Evolutionary conservation across 495 filamentous ascomycete species (phyloP).

Genomic region (Oleoguttula mirabilis): DNA sequence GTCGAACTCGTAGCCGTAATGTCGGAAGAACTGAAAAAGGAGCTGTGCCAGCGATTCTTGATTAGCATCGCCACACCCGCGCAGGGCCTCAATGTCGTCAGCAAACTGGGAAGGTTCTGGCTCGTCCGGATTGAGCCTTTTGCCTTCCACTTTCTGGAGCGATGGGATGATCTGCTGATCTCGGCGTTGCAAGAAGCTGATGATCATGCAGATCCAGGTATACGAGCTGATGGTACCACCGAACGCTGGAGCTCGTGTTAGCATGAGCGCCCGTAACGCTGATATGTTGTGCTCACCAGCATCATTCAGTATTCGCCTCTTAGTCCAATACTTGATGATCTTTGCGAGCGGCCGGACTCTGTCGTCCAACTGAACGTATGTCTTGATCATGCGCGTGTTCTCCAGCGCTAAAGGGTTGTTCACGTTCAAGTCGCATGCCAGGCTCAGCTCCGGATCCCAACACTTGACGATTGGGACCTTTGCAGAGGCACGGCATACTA

Average conservation of each 20-base stretch:
- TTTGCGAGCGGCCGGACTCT: slow-evolving; percentile 85
- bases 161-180: slow-evolving; percentile 78
- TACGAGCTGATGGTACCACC: slow-evolving; percentile 95
- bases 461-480: slow-evolving; percentile 99
- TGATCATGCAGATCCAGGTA: slow-evolving; percentile 99
- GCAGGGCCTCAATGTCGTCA: slow-evolving; percentile 63
- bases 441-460: slow-evolving; percentile 82
- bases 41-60: slow-evolving; percentile 71
- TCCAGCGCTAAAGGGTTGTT: slow-evolving; percentile 91
- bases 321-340: slow-evolving; percentile 96
- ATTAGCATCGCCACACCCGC: slow-evolving; percentile 65
- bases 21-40: slow-evolving; percentile 86
- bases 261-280: background rate
- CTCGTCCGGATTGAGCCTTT: slow-evolving; percentile 42
- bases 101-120: slow-evolving; percentile 64
- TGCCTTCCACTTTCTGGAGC: slow-evolving; percentile 63
- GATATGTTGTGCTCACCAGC: slow-evolving; percentile 60
- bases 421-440: slow-evolving; percentile 98
- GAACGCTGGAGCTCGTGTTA: slow-evolving; percentile 44
- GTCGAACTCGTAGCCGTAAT: slow-evolving; percentile 85
- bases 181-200: slow-evolving; percentile 87
- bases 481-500: slow-evolving; percentile 83
- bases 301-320: slow-evolving; percentile 82
- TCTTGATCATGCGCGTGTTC: slow-evolving; percentile 96
- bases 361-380: slow-evolving; percentile 87